phyloP scores from a whole-genome alignment of 805 yeast genomes.

The Hanseniaspora singularis region DNA sequence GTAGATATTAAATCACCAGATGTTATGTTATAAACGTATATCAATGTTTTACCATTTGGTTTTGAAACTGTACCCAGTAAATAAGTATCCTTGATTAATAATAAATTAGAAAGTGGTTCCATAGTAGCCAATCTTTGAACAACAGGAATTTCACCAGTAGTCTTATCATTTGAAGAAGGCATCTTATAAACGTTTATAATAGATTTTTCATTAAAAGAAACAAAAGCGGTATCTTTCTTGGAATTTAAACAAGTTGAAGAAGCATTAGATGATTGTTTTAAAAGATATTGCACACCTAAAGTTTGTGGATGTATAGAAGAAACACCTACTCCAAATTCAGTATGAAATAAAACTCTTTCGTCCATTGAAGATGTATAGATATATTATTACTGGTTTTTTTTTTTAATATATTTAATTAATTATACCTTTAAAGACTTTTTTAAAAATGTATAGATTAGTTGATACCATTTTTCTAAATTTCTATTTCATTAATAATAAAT shows the following conservation, averaged over 20 bases:
- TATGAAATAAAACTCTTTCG: constrained; percentile 15
- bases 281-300: constrained; percentile 8
- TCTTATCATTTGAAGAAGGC: too few relatives aligned
- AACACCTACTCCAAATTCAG: constrained; percentile 15
- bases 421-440: too few relatives aligned
- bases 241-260: neutral
- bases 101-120: constrained; percentile 43
- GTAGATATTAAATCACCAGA: constrained; percentile 63
- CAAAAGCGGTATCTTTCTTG: neutral
- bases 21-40: constrained; percentile 74
- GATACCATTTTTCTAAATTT: too few relatives aligned
- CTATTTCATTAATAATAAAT: too few relatives aligned
- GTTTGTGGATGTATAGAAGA: constrained; percentile 15
- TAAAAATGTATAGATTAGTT: too few relatives aligned
- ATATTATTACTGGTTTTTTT: neutral
- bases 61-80: constrained; percentile 50
- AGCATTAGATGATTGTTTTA: constrained; percentile 8
- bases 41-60: constrained; percentile 38
- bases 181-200: constrained; percentile 58
- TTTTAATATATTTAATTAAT: neutral
- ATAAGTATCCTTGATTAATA: constrained; percentile 31
- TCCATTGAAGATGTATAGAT: neutral
- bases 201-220: constrained; percentile 38
- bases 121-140: constrained; percentile 79
- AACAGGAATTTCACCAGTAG: constrained; percentile 34